These are phyloP conservation scores for Sporothrix inflata DNA, from an alignment of 2,329 filamentous ascomycete genomes.

Conservation along the genomic window DNA sequence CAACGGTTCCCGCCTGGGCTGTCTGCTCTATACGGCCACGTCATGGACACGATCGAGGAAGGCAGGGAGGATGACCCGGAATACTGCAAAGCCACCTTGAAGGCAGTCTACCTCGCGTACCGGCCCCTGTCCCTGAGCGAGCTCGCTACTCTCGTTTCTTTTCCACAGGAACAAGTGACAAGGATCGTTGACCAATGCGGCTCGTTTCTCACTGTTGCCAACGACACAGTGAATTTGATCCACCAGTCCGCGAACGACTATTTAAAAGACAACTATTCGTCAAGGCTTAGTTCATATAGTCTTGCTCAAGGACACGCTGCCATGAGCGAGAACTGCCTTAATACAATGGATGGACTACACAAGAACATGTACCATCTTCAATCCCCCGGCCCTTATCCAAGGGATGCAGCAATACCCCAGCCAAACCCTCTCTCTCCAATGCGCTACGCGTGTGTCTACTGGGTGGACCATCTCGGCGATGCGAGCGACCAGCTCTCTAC, in stretches of 20 bases:
- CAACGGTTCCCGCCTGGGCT: conserved; percentile 1
- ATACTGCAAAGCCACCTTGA: background rate
- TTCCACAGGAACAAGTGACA: background rate
- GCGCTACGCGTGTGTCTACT: conserved; percentile 19
- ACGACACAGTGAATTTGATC: background rate
- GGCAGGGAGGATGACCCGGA: background rate
- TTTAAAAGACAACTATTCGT: background rate
- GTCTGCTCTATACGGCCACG: conserved; percentile 16
- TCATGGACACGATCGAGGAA: background rate
- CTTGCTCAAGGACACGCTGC: background rate
- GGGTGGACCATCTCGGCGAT: conserved; percentile 14
- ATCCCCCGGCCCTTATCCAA: background rate
- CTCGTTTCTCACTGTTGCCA: conserved; percentile 11
- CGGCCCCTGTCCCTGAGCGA: conserved; percentile 8
- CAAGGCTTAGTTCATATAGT: background rate
- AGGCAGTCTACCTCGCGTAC: conserved; percentile 12
- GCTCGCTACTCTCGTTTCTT: background rate
- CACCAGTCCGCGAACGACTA: conserved; percentile 17
- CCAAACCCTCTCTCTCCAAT: background rate
- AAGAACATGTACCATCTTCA: conserved; percentile 23
- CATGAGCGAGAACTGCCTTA: background rate
- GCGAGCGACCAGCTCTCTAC: background rate
- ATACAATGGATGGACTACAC: conserved; percentile 3
- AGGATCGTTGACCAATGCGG: conserved; percentile 16
- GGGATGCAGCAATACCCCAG: background rate